Conservation (phyloP, 805 yeast species). For the Saccharomycopsis sp. region DNA sequence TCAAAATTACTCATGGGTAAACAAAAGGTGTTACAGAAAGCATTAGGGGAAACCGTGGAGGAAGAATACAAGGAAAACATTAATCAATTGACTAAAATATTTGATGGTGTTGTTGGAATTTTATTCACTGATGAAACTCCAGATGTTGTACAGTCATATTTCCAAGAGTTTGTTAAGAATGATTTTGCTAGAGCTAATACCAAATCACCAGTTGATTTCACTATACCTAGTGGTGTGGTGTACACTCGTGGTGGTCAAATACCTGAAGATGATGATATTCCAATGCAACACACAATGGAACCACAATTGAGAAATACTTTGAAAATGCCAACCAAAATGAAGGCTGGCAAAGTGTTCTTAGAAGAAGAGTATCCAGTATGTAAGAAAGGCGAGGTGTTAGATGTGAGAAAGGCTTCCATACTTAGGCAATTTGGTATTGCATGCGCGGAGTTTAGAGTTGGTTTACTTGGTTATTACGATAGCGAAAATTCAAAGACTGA, state of each 20-base stretch:
- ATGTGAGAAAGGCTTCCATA: constrained; percentile 85
- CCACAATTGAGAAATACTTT: constrained; percentile 83
- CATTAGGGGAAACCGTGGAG: constrained; percentile 79
- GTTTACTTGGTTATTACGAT: constrained; percentile 70
- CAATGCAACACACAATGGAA: constrained; percentile 94
- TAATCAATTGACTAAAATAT: constrained; percentile 54
- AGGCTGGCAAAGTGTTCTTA: constrained; percentile 78
- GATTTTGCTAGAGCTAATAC: constrained; percentile 91
- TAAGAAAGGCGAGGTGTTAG: constrained; percentile 68
- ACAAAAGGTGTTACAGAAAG: constrained; percentile 87
- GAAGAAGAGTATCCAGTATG: constrained; percentile 77
- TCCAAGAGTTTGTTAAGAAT: constrained; percentile 63
- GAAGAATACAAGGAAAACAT: constrained; percentile 87
- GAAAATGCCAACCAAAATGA: constrained; percentile 87
- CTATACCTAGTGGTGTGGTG: constrained; percentile 83
- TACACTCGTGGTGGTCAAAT: constrained; percentile 95
- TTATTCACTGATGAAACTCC: constrained; percentile 85
- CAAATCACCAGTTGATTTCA: constrained; percentile 73
- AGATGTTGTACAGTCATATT: constrained; percentile 84
- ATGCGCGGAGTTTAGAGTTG: constrained; percentile 82
- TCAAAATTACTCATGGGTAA: constrained; percentile 86
- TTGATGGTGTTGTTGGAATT: constrained; percentile 79
- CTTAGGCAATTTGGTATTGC: constrained; percentile 95
- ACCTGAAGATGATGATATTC: constrained; percentile 86
- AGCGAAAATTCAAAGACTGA: constrained; percentile 36